These are phyloP conservation scores for Cercospora sp. DNA, from an alignment of 2,329 filamentous ascomycete genomes.

Conservation along the genomic window DNA sequence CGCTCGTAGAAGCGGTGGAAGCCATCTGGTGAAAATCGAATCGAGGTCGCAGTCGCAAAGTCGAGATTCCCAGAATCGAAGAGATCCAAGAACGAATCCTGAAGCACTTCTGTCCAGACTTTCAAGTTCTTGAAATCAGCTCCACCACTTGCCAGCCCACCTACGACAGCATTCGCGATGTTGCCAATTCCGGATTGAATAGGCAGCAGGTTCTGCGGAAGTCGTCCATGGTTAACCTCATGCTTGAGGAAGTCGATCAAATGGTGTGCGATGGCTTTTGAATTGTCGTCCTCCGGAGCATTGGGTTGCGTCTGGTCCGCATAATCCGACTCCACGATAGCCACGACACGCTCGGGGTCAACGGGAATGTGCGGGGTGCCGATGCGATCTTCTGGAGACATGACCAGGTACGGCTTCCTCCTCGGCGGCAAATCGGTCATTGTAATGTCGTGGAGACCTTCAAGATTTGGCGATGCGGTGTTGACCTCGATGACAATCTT, in stretches of 20 bases:
- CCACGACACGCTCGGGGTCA: constrained; percentile 81
- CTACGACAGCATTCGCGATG: constrained; percentile 88
- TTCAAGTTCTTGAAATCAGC: constrained; percentile 85
- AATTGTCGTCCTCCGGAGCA: constrained; percentile 70
- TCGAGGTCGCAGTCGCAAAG: constrained; percentile 86
- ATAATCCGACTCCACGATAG: constrained; percentile 82
- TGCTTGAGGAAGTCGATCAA: constrained; percentile 85
- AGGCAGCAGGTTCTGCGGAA: constrained; percentile 75
- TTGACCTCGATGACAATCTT: constrained; percentile 95
- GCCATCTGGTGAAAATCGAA: constrained; percentile 86
- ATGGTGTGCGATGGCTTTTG: constrained; percentile 71
- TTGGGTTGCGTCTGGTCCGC: constrained; percentile 76
- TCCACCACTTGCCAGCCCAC: constrained; percentile 69
- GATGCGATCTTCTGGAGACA: constrained; percentile 81
- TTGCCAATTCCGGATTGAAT: constrained; percentile 89
- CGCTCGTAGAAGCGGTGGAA: constrained; percentile 89
- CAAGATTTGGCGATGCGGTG: constrained; percentile 78
- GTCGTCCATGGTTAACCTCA: constrained; percentile 74
- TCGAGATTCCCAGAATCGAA: constrained; percentile 86
- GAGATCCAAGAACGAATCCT: constrained; percentile 89
- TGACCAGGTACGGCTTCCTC: constrained; percentile 83
- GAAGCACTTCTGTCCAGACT: constrained; percentile 91
- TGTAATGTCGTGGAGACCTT: constrained; percentile 87
- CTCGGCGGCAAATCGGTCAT: constrained; percentile 80
- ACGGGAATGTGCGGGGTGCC: constrained; percentile 79